Conservation (phyloP, 306 rosid genomes). For the Casuarina glauca region DNA sequence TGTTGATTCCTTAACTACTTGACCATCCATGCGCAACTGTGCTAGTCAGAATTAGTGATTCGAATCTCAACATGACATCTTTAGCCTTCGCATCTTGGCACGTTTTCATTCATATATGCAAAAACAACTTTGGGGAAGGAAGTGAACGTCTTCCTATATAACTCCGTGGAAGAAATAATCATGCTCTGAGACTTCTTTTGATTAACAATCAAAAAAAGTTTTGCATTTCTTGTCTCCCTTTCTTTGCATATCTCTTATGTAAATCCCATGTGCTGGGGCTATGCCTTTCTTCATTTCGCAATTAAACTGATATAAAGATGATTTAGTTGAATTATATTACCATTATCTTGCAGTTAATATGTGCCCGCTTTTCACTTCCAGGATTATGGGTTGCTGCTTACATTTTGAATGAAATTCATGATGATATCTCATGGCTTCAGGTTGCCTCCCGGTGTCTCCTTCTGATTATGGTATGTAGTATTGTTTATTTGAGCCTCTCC, state of each 20-base stretch:
- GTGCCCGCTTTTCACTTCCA: slow-evolving; percentile 44
- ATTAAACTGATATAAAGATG: not conserved
- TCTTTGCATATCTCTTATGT: not conserved
- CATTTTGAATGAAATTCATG: slow-evolving; percentile 77
- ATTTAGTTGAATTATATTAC: slow-evolving; percentile 11
- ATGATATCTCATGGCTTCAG: slow-evolving; percentile 79
- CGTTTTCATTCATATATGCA: not conserved
- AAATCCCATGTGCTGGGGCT: not conserved
- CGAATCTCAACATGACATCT: not conserved
- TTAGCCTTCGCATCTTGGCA: not conserved
- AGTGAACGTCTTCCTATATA: not conserved
- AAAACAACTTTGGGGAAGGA: not conserved
- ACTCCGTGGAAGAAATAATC: not conserved
- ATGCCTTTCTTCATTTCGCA: not conserved
- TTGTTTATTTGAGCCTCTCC: slow-evolving; percentile 13
- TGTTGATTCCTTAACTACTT: not conserved
- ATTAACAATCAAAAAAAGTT: not conserved
- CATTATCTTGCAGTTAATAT: slow-evolving; percentile 12
- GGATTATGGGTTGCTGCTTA: slow-evolving; percentile 84
- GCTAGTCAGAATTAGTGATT: not conserved
- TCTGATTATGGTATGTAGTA: slow-evolving; percentile 61
- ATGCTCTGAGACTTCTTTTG: not conserved
- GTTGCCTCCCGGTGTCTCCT: slow-evolving; percentile 83
- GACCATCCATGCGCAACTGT: not conserved
- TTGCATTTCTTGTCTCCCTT: not conserved